Percentiles rank a stretch among this genome's conserved stretches.
Conservation (phyloP, 176 grass and related monocot species). For the Aegilops longissima region DNA sequence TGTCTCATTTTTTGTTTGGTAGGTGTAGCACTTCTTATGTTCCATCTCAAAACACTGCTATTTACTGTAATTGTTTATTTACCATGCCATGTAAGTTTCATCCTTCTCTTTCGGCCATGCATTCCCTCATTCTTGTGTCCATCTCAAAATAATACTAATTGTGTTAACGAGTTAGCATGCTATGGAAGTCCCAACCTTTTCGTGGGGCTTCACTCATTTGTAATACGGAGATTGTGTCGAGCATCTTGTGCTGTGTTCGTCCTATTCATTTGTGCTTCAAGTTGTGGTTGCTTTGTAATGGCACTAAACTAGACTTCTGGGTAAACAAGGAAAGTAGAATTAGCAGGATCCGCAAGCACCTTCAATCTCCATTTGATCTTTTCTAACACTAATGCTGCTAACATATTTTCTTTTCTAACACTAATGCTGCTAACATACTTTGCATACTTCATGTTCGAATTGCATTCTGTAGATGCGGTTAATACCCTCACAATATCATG, state of each 20-base stretch:
- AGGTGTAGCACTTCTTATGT: neutral
- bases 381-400: conserved; percentile 14
- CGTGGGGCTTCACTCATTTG: neutral
- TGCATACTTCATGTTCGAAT: neutral
- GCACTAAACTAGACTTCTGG: conserved; percentile 3
- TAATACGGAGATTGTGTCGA: neutral
- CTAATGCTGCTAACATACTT: conserved; percentile 17
- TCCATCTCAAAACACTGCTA: neutral
- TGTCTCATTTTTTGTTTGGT: neutral
- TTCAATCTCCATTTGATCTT: neutral
- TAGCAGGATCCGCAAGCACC: neutral
- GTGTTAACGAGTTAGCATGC: conserved; percentile 18
- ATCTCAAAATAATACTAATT: neutral
- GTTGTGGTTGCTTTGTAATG: conserved; percentile 16
- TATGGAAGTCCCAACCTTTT: neutral
- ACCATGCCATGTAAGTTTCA: conserved; percentile 4
- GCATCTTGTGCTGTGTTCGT: neutral
- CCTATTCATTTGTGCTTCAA: neutral
- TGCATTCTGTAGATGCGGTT: neutral
- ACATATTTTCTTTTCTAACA: conserved; percentile 16
- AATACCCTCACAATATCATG: neutral
- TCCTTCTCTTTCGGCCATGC: neutral
- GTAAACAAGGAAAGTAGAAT: neutral
- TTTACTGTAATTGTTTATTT: neutral
- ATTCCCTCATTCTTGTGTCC: neutral